These are phyloP conservation scores for Durio zibethinus DNA, from an alignment of 345 rosid species.

Conservation along the genomic window DNA sequence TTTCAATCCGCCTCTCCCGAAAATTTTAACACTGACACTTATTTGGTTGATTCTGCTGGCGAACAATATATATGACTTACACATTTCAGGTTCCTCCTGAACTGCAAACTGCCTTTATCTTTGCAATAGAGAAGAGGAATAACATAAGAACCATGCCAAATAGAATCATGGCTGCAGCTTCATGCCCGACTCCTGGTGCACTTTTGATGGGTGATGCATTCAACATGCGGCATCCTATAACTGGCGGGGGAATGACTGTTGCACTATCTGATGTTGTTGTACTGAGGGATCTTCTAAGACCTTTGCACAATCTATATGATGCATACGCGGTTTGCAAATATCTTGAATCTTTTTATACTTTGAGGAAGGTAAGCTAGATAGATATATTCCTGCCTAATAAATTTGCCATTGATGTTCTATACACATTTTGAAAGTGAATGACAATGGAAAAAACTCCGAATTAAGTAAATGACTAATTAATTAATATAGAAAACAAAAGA, in stretches of 20 bases:
- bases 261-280: constrained; percentile 47
- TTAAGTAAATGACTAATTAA: neutral
- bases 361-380: constrained; percentile 35
- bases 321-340: constrained; percentile 32
- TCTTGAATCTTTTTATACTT: constrained; percentile 43
- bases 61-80: neutral
- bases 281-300: constrained; percentile 41
- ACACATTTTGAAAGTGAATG: too few species aligned
- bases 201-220: constrained; percentile 49
- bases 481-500: neutral
- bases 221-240: constrained; percentile 56
- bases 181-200: constrained; percentile 47
- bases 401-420: neutral
- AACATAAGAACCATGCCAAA: constrained; percentile 45
- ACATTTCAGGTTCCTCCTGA: constrained; percentile 40
- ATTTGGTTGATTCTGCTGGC: neutral
- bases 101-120: constrained; percentile 32
- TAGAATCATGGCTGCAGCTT: constrained; percentile 52
- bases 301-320: constrained; percentile 33
- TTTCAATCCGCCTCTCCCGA: neutral
- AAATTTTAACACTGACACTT: neutral
- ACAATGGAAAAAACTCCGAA: too few species aligned
- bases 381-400: neutral
- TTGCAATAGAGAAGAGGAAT: constrained; percentile 41
- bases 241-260: constrained; percentile 59